Base-by-base conservation (phyloP, 768 basidiomycete genomes). In the Mycena indigotica region DNA sequence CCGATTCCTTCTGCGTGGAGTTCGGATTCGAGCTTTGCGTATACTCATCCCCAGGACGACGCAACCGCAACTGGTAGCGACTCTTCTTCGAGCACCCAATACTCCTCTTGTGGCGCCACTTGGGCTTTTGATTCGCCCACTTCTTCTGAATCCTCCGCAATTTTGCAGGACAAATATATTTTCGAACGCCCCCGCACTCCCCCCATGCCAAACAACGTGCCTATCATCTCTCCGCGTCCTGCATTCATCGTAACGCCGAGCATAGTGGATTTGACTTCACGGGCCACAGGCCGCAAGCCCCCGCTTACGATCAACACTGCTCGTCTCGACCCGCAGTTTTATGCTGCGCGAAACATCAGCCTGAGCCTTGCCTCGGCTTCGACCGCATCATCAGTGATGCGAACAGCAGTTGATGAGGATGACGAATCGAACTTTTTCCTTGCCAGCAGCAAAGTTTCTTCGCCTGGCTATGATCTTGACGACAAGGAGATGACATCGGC, bases 341-440 rank as follows among this genome's bases (percentile, higher is more conserved):
- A 82, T 68, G 77, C 82, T 62, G 74, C 72, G 60, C 72, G 74
- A 61, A 72, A 73, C 56, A 77, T 74, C 63, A 73, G 77, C 66
- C 69, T 48, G 24, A 25, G 25, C 46, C 8, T 73, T 28, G 73
- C 73, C 19, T 80, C 77, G 40, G 76, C 65, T 57, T 82, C 82
- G 15, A 79, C 82, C 32, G 21, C 6, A 26, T 24, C 46, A 28
- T 87, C 87, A 25, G 77, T 79, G 62, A 88, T 90, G 87, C 87
- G 87, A 57, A 90, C 88, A 19, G 88, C 88, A 35, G 82, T 88
- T 48, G 88, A 89, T 70, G 80, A 82, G 54, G 84, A 82, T 53
- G 77, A 83, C 64, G 79, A 81, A 17, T 84, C 84, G 1, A 80
- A 82, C 53, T 85, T 81, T 62, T 84, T 80, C 63, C 71, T 84